Conservation (phyloP, 768 basidiomycete species). For the Mycena olivaceomarginata region DNA sequence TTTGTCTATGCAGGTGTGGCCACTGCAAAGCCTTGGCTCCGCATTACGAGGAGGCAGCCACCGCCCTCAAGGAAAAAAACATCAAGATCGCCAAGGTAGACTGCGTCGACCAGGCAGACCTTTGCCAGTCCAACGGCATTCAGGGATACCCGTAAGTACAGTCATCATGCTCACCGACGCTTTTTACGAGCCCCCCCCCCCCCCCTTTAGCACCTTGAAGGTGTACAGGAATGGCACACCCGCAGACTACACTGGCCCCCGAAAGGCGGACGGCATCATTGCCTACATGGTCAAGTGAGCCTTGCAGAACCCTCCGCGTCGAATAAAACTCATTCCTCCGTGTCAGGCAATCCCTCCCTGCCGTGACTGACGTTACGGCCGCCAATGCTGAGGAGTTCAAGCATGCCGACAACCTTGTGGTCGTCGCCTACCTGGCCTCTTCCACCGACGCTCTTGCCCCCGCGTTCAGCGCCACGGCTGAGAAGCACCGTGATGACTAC, state of each 20-base stretch:
- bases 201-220: slow-evolving; percentile 83
- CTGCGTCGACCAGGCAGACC: slow-evolving; percentile 95
- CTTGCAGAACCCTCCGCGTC: neutral
- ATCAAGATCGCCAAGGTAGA: slow-evolving; percentile 98
- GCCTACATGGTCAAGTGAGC: slow-evolving; percentile 97
- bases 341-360: slow-evolving; percentile 91
- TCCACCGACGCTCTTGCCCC: slow-evolving; percentile 80
- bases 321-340: slow-evolving; percentile 28
- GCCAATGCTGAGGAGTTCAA: slow-evolving; percentile 91
- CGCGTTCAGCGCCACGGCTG: slow-evolving; percentile 88
- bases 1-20: slow-evolving; percentile 79
- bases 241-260: slow-evolving; percentile 89
- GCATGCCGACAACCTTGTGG: slow-evolving; percentile 92
- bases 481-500: slow-evolving; percentile 93
- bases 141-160: slow-evolving; percentile 93
- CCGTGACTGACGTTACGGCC: slow-evolving; percentile 88
- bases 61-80: slow-evolving; percentile 90
- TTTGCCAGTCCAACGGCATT: slow-evolving; percentile 92
- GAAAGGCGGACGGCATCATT: slow-evolving; percentile 97
- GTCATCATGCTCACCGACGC: neutral
- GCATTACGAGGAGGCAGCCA: slow-evolving; percentile 96
- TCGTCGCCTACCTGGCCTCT: slow-evolving; percentile 89
- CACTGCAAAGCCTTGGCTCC: slow-evolving; percentile 98
- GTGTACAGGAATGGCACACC: slow-evolving; percentile 92
- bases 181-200: neutral